These are phyloP conservation scores for Echites panduratus DNA, from an alignment of 257 asterid species.

Conservation along the genomic window DNA sequence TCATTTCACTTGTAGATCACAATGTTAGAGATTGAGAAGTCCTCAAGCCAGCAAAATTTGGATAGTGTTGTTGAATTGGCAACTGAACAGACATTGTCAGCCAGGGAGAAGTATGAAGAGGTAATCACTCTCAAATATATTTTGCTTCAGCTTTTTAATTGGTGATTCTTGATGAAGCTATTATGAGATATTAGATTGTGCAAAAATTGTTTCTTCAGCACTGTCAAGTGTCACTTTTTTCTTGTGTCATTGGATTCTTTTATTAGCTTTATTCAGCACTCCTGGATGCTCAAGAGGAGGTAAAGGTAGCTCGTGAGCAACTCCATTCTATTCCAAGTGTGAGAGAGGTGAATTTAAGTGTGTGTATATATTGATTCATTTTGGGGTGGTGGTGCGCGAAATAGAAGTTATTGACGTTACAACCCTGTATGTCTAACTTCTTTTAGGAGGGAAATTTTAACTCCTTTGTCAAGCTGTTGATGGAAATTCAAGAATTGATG, in stretches of 20 bases:
- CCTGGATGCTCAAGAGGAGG: conserved; percentile 56
- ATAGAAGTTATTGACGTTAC: neutral
- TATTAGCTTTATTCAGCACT: conserved; percentile 64
- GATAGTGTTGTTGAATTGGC: conserved; percentile 54
- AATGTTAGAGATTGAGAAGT: conserved; percentile 71
- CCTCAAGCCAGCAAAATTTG: conserved; percentile 68
- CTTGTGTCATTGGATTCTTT: conserved; percentile 12
- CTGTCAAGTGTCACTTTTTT: neutral
- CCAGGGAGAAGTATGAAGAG: conserved; percentile 66
- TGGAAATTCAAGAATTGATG: conserved; percentile 50
- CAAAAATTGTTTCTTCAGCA: neutral
- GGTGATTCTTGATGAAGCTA: neutral
- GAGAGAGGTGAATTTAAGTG: conserved; percentile 30
- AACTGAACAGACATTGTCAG: conserved; percentile 54
- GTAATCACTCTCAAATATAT: conserved; percentile 30
- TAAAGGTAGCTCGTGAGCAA: conserved; percentile 48
- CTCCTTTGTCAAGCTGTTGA: conserved; percentile 35
- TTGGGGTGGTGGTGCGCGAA: neutral
- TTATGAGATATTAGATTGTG: neutral
- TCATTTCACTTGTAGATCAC: conserved; percentile 43
- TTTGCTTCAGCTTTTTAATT: conserved; percentile 13
- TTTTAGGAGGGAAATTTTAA: conserved; percentile 55
- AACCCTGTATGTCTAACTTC: conserved; percentile 11
- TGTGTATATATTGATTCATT: neutral
- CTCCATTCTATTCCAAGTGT: conserved; percentile 39